These are phyloP conservation scores for Decorospora gaudefroyi DNA, from an alignment of 2,329 filamentous ascomycete species.

Conservation along the genomic window DNA sequence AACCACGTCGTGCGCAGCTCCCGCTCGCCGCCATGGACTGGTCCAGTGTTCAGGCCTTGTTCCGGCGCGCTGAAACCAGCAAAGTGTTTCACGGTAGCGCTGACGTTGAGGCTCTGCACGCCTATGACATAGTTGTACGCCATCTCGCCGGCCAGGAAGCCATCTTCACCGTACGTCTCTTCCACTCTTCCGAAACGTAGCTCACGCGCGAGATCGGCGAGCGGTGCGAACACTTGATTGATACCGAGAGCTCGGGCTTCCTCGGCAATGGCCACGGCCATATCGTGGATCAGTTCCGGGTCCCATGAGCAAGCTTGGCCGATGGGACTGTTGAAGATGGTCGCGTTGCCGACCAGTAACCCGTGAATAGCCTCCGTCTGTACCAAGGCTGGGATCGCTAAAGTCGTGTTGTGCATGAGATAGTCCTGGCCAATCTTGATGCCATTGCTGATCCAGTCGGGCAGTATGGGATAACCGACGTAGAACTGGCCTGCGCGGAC, in stretches of 20 bases:
- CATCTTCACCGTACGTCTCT: conserved; percentile 73
- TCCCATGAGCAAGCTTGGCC: conserved; percentile 74
- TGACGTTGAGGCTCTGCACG: conserved; percentile 67
- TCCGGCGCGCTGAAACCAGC: conserved; percentile 70
- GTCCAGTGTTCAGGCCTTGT: conserved; percentile 71
- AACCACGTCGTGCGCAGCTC: conserved; percentile 60
- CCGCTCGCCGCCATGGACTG: conserved; percentile 61
- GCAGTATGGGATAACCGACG: conserved; percentile 68
- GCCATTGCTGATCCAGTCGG: conserved; percentile 65
- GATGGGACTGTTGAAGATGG: conserved; percentile 79
- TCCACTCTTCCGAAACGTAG: conserved; percentile 73
- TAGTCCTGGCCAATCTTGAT: conserved; percentile 71
- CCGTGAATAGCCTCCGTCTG: conserved; percentile 78
- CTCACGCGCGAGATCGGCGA: conserved; percentile 72
- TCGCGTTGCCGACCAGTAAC: conserved; percentile 71
- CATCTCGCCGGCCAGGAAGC: conserved; percentile 69
- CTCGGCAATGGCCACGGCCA: conserved; percentile 67
- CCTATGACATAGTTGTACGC: conserved; percentile 65
- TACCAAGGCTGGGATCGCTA: conserved; percentile 71
- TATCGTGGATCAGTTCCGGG: conserved; percentile 65
- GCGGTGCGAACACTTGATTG: conserved; percentile 73
- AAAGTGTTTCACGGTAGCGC: conserved; percentile 76
- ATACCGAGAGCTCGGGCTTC: conserved; percentile 70
- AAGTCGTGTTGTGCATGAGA: conserved; percentile 65
- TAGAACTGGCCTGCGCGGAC: conserved; percentile 71